Conservation (phyloP, 2,329 filamentous ascomycete genomes). For the Xylariales sp. region DNA sequence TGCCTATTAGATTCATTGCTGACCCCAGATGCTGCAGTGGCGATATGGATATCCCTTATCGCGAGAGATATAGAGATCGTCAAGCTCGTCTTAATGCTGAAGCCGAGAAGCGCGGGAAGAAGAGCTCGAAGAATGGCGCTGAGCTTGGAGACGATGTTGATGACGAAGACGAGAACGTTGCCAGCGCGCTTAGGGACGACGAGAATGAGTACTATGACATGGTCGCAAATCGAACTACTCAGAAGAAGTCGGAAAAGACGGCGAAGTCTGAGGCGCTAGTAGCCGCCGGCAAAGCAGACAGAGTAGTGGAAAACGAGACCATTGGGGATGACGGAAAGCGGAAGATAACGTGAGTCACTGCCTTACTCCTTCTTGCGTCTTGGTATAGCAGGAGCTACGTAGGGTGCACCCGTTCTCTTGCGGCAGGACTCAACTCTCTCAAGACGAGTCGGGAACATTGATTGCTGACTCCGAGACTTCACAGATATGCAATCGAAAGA, state of each 20-base stretch:
- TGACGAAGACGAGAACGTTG: constrained; percentile 57
- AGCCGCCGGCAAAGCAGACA: constrained; percentile 59
- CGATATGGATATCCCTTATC: constrained; percentile 78
- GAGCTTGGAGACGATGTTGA: constrained; percentile 64
- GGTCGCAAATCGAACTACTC: constrained; percentile 63
- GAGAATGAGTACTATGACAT: constrained; percentile 85
- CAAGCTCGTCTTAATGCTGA: constrained; percentile 84
- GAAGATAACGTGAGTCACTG: constrained; percentile 58
- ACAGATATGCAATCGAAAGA: constrained; percentile 80
- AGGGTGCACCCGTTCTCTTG: too few species aligned
- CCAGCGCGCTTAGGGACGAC: constrained; percentile 45
- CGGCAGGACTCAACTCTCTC: too few species aligned
- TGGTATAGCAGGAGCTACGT: too few species aligned
- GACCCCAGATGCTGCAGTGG: too few species aligned
- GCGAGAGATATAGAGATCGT: constrained; percentile 81
- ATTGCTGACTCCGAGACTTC: too few species aligned
- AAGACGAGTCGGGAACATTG: too few species aligned
- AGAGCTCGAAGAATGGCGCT: constrained; percentile 56
- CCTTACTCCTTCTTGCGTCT: too few species aligned
- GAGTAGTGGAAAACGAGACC: constrained; percentile 60
- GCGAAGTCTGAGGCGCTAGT: constrained; percentile 51
- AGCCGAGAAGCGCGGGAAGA: constrained; percentile 76
- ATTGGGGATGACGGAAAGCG: constrained; percentile 82
- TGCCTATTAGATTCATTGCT: too few species aligned
- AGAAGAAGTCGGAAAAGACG: constrained; percentile 70